Conservation (phyloP, 2,329 filamentous ascomycete species). For the Malbranchea zuffiana region DNA sequence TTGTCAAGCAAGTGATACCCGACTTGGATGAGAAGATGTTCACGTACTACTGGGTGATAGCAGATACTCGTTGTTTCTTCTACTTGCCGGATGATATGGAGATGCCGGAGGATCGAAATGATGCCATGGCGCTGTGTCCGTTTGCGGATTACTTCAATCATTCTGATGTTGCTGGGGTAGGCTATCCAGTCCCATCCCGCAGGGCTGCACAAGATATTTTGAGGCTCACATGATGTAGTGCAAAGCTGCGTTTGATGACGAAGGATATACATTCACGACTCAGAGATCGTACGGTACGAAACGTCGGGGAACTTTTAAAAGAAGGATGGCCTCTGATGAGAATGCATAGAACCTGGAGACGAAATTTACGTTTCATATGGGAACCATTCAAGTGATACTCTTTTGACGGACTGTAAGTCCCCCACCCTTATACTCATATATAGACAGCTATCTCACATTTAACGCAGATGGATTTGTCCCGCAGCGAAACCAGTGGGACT, state of each 20-base stretch:
- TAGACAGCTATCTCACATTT: no score
- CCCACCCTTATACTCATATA: slow-evolving; percentile 3
- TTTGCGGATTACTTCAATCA: slow-evolving; percentile 41
- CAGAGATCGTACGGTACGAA: slow-evolving; percentile 25
- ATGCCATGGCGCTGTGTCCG: slow-evolving; percentile 37
- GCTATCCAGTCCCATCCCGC: slow-evolving; percentile 11
- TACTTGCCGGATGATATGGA: slow-evolving; percentile 38
- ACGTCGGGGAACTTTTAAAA: background rate
- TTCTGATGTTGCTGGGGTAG: slow-evolving; percentile 32
- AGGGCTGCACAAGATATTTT: no score
- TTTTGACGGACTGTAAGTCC: slow-evolving; percentile 33
- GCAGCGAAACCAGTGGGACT: slow-evolving; percentile 31
- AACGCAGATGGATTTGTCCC: slow-evolving; percentile 36
- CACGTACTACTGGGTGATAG: slow-evolving; percentile 49
- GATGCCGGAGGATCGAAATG: slow-evolving; percentile 30
- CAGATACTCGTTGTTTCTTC: slow-evolving; percentile 51
- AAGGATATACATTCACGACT: slow-evolving; percentile 27
- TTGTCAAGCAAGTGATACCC: slow-evolving; percentile 36
- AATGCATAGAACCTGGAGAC: slow-evolving; percentile 26
- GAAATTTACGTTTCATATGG: slow-evolving; percentile 38
- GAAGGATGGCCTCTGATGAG: background rate
- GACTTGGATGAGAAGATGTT: slow-evolving; percentile 35
- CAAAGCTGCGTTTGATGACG: slow-evolving; percentile 28
- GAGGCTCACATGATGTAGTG: slow-evolving; percentile 15
- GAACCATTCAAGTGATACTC: slow-evolving; percentile 34